phyloP scores from a whole-genome alignment of 2,329 filamentous ascomycete species.

The Westerdykella sp. region DNA sequence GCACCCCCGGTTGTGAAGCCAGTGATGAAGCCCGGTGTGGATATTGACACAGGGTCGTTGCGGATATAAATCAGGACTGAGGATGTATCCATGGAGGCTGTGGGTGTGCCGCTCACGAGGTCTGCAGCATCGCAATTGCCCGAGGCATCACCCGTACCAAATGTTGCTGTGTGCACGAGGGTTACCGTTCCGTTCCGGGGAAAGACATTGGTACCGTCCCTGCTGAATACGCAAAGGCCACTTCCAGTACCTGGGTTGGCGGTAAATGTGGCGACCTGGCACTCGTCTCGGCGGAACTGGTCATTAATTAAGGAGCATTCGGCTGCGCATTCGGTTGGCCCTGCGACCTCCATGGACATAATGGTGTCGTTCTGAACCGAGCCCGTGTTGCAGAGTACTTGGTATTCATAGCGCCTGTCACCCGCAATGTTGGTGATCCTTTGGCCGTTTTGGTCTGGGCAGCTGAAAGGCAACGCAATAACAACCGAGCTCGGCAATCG shows the following conservation, averaged over 20 bases:
- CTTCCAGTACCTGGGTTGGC: conserved; percentile 12
- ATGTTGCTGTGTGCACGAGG: conserved; percentile 16
- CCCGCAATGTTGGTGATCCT: conserved; percentile 21
- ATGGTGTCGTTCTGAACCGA: conserved; percentile 15
- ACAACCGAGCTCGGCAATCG: no score
- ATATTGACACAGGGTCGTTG: conserved; percentile 12
- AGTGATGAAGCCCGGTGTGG: conserved; percentile 19
- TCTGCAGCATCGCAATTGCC: conserved; percentile 13
- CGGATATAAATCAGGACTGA: conserved; percentile 20
- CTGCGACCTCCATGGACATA: conserved; percentile 12
- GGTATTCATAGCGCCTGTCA: conserved; percentile 20
- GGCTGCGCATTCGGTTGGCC: conserved; percentile 20
- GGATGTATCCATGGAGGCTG: conserved; percentile 13
- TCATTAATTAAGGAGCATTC: conserved; percentile 27
- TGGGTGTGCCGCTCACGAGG: conserved; percentile 3
- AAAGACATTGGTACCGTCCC: conserved; percentile 7
- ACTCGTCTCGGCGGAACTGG: conserved; percentile 14
- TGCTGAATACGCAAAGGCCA: conserved; percentile 19
- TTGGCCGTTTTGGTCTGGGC: conserved; percentile 13
- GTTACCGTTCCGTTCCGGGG: conserved; percentile 15
- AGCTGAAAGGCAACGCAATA: conserved; percentile 19
- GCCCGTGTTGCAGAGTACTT: conserved; percentile 23
- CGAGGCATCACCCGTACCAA: conserved; percentile 11
- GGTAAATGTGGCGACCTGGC: conserved; percentile 19
- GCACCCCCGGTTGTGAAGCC: conserved; percentile 17